Evolutionary conservation across 441 rosid species (phyloP).

Genomic region (Isatis lusitanica): DNA sequence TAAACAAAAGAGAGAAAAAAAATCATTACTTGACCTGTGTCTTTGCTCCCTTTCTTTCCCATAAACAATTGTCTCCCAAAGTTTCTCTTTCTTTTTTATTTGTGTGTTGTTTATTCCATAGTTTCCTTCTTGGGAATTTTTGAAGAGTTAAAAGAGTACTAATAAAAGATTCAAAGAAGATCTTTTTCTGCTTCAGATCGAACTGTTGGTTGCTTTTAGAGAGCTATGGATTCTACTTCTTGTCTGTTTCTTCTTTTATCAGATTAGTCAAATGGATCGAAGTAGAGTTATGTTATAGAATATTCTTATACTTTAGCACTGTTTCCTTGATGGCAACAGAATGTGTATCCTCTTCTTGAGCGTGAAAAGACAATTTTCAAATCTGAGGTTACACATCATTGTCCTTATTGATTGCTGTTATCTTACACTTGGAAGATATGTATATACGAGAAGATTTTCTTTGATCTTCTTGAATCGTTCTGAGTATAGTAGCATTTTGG

Average conservation of each 20-base stretch:
- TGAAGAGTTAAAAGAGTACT: background rate
- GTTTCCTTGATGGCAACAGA: background rate
- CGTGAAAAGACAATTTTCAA: background rate
- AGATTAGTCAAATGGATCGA: constrained; percentile 8
- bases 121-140: background rate
- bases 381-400: background rate
- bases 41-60: background rate
- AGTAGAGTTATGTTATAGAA: background rate
- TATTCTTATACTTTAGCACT: background rate
- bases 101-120: background rate
- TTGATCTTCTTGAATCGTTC: background rate
- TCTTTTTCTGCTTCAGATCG: background rate
- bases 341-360: background rate
- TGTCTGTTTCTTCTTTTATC: constrained; percentile 18
- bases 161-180: constrained; percentile 24
- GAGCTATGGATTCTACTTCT: constrained; percentile 23
- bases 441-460: background rate
- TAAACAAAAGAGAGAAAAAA: background rate
- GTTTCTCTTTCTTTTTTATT: background rate
- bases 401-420: background rate
- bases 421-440: background rate
- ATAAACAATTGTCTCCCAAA: constrained; percentile 16
- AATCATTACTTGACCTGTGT: background rate
- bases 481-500: background rate
- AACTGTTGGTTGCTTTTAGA: constrained; percentile 13